These are phyloP conservation scores for Sanghuangporus sanghuang DNA, from an alignment of 1,284 basidiomycete genomes.

Conservation along the genomic window DNA sequence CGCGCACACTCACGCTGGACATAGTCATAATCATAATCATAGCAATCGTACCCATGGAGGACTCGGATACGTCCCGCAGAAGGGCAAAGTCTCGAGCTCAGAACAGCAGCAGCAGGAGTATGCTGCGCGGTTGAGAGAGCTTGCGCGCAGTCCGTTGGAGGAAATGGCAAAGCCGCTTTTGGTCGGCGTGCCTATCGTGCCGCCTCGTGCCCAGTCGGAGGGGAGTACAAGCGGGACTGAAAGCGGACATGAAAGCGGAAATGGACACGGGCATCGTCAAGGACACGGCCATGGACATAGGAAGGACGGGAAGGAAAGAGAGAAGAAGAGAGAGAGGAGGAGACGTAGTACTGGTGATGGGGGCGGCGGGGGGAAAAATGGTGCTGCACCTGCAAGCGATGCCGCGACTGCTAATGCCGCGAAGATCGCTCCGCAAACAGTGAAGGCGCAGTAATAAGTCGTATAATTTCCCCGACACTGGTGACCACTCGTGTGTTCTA, in stretches of 20 bases:
- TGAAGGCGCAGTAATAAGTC: not conserved
- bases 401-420: not conserved
- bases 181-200: not conserved
- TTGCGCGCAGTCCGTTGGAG: slow-evolving; percentile 7
- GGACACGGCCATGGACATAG: not conserved
- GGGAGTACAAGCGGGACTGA: not conserved
- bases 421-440: not conserved
- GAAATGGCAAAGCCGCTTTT: slow-evolving; percentile 14
- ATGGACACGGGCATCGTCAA: not conserved
- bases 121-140: slow-evolving; percentile 7
- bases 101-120: not conserved
- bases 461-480: not conserved
- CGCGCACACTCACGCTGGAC: not conserved
- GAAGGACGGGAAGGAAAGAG: slow-evolving; percentile 11
- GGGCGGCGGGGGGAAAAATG: not conserved
- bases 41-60: not conserved
- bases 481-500: not conserved
- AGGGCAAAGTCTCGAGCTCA: not conserved
- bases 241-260: not conserved
- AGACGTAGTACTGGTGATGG: slow-evolving; percentile 2
- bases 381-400: not conserved
- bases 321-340: not conserved
- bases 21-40: not conserved
- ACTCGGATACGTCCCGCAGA: not conserved
- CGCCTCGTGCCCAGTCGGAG: no score